Conservation (phyloP, 2,329 filamentous ascomycete species). For the Aspergillus pseudonomiae region DNA sequence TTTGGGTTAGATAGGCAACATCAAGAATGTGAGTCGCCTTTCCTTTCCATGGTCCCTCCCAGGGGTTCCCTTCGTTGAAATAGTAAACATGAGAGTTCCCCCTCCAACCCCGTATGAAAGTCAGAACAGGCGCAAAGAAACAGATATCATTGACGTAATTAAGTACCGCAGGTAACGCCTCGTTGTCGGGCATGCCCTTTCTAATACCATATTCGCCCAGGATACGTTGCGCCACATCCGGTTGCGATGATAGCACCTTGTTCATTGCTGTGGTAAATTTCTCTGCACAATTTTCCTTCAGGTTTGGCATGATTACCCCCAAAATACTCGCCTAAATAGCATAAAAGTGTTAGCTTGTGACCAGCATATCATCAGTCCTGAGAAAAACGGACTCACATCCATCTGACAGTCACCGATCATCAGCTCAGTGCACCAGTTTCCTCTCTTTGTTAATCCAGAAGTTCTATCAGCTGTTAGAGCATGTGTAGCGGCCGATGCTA, state of each 20-base stretch:
- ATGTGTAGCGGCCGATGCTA: conserved; percentile 33
- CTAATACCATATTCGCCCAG: conserved; percentile 47
- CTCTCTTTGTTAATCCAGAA: conserved; percentile 42
- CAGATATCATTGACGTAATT: conserved; percentile 50
- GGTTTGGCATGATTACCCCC: conserved; percentile 31
- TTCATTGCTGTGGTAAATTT: conserved; percentile 26
- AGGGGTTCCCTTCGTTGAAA: conserved; percentile 54
- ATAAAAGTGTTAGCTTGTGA: not conserved
- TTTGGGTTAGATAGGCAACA: conserved; percentile 50
- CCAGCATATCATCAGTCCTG: not conserved
- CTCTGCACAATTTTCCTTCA: conserved; percentile 25
- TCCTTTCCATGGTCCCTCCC: conserved; percentile 47
- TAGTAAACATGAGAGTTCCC: conserved; percentile 44
- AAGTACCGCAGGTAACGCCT: conserved; percentile 47
- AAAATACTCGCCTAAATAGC: conserved; percentile 29
- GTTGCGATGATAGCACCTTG: conserved; percentile 25
- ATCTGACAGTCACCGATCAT: conserved; percentile 53
- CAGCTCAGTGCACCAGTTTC: conserved; percentile 50
- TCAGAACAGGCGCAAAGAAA: conserved; percentile 49
- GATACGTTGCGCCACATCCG: conserved; percentile 29
- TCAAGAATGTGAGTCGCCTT: conserved; percentile 51
- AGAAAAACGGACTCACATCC: conserved; percentile 42
- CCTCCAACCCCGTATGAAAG: conserved; percentile 43
- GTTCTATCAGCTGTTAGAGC: conserved; percentile 24
- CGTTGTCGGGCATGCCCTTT: conserved; percentile 40